Evolutionary conservation across 2,329 filamentous ascomycete species (phyloP), one percentile per base, ranked within the genome.

Genomic region (Xylaria sp.): DNA sequence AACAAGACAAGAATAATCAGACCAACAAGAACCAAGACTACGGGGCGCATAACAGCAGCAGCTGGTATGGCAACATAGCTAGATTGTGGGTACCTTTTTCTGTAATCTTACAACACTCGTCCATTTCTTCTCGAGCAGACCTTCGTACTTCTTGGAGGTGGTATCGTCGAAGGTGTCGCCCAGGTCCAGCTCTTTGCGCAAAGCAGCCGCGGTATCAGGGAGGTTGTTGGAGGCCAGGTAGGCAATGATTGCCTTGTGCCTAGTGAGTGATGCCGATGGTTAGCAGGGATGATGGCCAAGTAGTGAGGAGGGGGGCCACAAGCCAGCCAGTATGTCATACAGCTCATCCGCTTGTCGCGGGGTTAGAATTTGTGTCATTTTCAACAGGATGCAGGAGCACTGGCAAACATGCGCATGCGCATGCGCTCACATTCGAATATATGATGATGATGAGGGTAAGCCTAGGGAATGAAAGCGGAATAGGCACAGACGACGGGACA

Each of bases 121-220:
- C 95, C 95, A 98, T 84, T 98, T 98, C 87, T 97, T 97, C 85
- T 98, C 95, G 72, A 98, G 81, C 31, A 98, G 81, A 1, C 92
- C 92, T 80, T 97, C 94, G 82, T 97, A 98, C 81, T 97, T 97
- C 84, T 97, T 97, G 59, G 90, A 87, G 22, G 93, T 97, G 20
- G 87, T 86, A 69, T 92, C 85, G 77, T 97, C 93, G 74, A 96
- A 94, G 54, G 82, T 81, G 62, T 87, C 88, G 58, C 89, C 86
- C 4, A 97, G 86, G 62, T 86, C 85, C n/a, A 92, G 82, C 79
- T 97, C 94, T 75, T 91, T 86, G 69, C 93, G 89, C 66, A 97
- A 83, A 27, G 91, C 87, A 50, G 88, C 83, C 47, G 92, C 92
- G 69, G 87, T 90, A 63, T 88, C 88, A 31, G 88, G 81, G 47